Percentiles rank a stretch among this genome's conserved stretches.
These are phyloP conservation scores for Pythium pectinolyticum DNA, from an alignment of 352 stramenopile species.

Conservation along the genomic window DNA sequence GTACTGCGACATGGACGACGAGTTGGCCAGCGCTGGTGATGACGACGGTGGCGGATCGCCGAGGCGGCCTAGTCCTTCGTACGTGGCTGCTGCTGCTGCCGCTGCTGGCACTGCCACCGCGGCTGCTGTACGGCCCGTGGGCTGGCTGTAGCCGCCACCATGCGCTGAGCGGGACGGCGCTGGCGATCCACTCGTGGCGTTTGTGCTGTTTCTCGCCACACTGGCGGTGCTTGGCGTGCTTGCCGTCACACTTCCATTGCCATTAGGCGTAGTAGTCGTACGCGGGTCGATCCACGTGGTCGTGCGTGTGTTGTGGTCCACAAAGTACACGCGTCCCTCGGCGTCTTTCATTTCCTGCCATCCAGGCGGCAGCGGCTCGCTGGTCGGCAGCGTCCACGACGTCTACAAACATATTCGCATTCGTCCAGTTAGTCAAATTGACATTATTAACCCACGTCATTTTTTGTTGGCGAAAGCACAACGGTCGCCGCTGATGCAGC, in stretches of 20 bases:
- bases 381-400: slow-evolving; percentile 75
- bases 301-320: slow-evolving; percentile 72
- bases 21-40: not conserved
- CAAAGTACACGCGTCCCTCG: slow-evolving; percentile 79
- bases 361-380: slow-evolving; percentile 61
- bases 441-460: too few species aligned
- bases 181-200: too few species aligned
- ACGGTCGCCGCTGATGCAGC: too few species aligned
- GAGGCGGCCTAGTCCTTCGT: slow-evolving; percentile 22
- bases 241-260: slow-evolving; percentile 4
- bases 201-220: too few species aligned
- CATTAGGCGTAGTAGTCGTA: slow-evolving; percentile 31
- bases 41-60: too few species aligned
- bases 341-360: slow-evolving; percentile 82
- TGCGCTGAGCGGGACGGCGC: too few species aligned
- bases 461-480: too few species aligned
- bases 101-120: slow-evolving; percentile 1
- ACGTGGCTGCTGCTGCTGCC: not conserved
- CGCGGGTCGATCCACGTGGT: slow-evolving; percentile 85
- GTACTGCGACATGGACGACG: not conserved
- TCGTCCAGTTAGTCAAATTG: too few species aligned
- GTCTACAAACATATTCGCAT: slow-evolving; percentile 62
- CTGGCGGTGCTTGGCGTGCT: slow-evolving; percentile 4
- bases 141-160: too few species aligned
- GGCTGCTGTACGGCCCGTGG: too few species aligned